Base-by-base conservation (phyloP, 2,329 filamentous ascomycete genomes). In the Graphilbum ipis-grandicollis region DNA sequence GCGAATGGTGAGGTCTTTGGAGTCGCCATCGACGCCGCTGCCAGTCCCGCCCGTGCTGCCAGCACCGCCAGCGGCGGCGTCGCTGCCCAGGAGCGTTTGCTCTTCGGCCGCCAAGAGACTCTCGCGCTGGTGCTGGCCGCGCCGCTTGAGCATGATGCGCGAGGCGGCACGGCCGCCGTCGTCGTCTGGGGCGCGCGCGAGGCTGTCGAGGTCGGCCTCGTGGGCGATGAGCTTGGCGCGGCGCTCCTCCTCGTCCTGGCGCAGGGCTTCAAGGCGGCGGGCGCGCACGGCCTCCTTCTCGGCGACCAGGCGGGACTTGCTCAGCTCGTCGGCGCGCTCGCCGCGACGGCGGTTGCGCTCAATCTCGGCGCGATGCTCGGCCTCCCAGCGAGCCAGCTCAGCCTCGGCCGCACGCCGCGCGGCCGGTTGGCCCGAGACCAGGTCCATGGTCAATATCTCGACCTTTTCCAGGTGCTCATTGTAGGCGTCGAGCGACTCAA, bases 401-500 rank as follows among this genome's bases (percentile, higher is more conserved):
- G 56, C 53, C 49, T 65, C 62, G 34, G 54, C 54, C n/a, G 45
- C 42, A 28, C 41, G 41, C 18, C 49, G 47, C 9, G 75, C 71
- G 1, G 76, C 66, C 75, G 31, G 63, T 21, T n/a, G 12, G 66
- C 31, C 77, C 75, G 44, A 75, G 67, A 94, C 78, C 9, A 98
- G 66, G 52, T 94, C 88, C 58, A 86, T 85, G 2, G 86, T 86
- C 43, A 94, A 70, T 45, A 79, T 75, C 61, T 98, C 90, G 29
- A 93, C 83, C 51, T 82, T 76, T 57, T 96, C 84, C 12, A 98
- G 73, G 59, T 96, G 94, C 56, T 94, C 78, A 58, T 98, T 94
- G 63, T 78, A 98, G 51, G 76, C 79, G 31, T 71, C 62, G 41
- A 93, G 66, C 2, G 71, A 75, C 55, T 92, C 80, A 50, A 98